Base-by-base conservation (phyloP, 1,284 basidiomycete genomes). In the Cystobasidiaceae sp. region DNA sequence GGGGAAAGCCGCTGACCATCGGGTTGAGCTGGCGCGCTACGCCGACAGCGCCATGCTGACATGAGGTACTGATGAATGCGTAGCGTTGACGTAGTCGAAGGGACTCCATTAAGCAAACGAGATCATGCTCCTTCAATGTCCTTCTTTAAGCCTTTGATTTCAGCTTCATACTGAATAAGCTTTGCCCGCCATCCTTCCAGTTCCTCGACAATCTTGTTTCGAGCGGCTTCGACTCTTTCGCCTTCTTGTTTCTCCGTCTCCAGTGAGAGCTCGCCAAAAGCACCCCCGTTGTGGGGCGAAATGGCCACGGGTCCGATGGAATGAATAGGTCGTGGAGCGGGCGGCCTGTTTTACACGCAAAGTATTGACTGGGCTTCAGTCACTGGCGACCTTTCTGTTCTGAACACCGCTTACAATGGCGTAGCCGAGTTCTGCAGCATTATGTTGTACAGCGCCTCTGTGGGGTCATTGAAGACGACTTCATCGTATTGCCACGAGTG, bases 401-500 rank as follows among this genome's bases (percentile, higher is more conserved):
- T 66, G 13, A 11, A 8, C 44, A 13, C 21, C 9, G 84, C 85
- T 0, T 88, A 87, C 0, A 96, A 79, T 3, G 86, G 86, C 0
- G 89, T 93, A 0, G 93, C 93, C 0, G 91, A 87, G 74, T 94
- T 83, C 3, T 82, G 81, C 0, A 86, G 86, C 51, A 98, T 83
- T 61, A 90, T 83, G 71, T 87, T 85, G 72, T 97, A 84, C 79
- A 98, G 94, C 28, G 86, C 81, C 67, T 91, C 86, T 68, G 88
- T 91, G 0, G 96, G 96, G 73, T 98, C 94, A 70, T 86, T 85
- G 79, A 99, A 98, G 50, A 98, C 91, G 67, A 98, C 84, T 71
- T 99, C 96, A 76, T 98, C 96, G 79, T 98, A 98, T 74, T 97
- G 93, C 94, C 96, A 99, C 0, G 92, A 90, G 76, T 97, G 90